Evolutionary conservation across 495 filamentous ascomycete species (phyloP).

Genomic region (Tuber brumale): DNA sequence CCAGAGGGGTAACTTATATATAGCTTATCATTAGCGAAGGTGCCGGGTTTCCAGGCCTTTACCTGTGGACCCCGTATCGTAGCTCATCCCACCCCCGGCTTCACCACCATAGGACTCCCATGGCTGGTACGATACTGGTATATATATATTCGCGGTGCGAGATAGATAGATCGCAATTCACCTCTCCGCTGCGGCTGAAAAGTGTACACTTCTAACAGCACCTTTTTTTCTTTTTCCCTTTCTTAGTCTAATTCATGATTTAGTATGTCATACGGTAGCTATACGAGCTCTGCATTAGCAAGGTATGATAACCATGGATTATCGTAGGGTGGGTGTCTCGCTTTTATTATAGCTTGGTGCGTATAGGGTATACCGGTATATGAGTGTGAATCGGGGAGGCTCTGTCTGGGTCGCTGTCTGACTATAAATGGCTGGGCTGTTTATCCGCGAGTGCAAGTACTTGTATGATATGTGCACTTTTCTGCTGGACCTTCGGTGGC

Average conservation of each 20-base stretch:
- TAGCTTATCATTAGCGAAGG: no score
- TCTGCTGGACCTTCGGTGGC: not conserved
- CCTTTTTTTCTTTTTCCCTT: not conserved
- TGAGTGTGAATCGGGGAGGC: not conserved
- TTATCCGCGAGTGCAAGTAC: not conserved
- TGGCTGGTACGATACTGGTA: not conserved
- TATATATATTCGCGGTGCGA: no score
- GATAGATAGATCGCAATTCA: not conserved
- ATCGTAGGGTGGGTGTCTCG: not conserved
- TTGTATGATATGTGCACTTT: not conserved
- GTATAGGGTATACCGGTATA: not conserved
- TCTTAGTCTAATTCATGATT: not conserved
- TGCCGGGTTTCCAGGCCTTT: no score
- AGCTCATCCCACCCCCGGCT: not conserved
- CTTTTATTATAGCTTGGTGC: not conserved
- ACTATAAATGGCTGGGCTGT: not conserved
- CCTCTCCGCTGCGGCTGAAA: not conserved
- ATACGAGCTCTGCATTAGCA: not conserved
- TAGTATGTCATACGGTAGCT: no score
- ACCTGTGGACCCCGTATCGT: not conserved
- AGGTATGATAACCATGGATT: not conserved
- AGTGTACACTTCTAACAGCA: not conserved
- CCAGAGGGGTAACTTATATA: no score
- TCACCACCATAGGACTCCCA: not conserved
- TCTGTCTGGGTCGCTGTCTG: not conserved